Evolutionary conservation across 768 basidiomycete genomes (phyloP), one percentile per base, ranked within the genome.

Genomic region (Podaxis sp.): DNA sequence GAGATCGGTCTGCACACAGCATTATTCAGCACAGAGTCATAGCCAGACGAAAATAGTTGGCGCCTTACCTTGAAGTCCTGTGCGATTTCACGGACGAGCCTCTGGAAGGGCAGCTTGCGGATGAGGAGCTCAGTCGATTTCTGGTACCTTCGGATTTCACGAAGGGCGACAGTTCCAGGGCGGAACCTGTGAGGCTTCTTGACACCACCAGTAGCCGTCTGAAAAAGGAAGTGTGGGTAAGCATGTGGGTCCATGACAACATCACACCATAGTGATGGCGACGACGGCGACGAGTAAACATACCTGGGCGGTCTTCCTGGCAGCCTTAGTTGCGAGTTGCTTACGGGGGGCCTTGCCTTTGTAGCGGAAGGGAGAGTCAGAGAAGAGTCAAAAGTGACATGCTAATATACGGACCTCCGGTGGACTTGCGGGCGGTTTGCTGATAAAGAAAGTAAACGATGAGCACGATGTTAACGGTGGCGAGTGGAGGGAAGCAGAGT

Each of bases 181-280:
- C 91, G 86, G 89, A 96, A 98, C 75, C 96, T 85, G 78, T 98
- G 96, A 64, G 96, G 96, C 85, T 98, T 99, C 96, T 98, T 98
- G 71, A 97, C 95, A 87, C 95, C 95, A 79, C 95, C 95, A 66
- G 95, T 90, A 62, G 91, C 85, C 61, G 91, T 84, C 85, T 87
- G 68, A 47, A 64, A 66, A 65, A 63, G 40, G 33, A 52, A 41
- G 25, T 33, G 17, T 49, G 36, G 37, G 29, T 56, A 15, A 56
- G 62, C 61, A 51, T 46, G 58, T 61, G 37, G 38, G 65, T 61
- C 61, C 38, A 63, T 58, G 57, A 58, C 50, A 65, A 56, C 59
- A 60, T 53, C 38, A 46, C 63, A 60, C 64, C 64, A 63, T 63
- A 65, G 47, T 66, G 66, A 62, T 69, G 69, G 52, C 61, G 64